Percentiles rank a stretch among this genome's conserved stretches.
Conservation (phyloP, 2,329 filamentous ascomycete genomes). For the Stagonosporopsis cucurbitacearum region DNA sequence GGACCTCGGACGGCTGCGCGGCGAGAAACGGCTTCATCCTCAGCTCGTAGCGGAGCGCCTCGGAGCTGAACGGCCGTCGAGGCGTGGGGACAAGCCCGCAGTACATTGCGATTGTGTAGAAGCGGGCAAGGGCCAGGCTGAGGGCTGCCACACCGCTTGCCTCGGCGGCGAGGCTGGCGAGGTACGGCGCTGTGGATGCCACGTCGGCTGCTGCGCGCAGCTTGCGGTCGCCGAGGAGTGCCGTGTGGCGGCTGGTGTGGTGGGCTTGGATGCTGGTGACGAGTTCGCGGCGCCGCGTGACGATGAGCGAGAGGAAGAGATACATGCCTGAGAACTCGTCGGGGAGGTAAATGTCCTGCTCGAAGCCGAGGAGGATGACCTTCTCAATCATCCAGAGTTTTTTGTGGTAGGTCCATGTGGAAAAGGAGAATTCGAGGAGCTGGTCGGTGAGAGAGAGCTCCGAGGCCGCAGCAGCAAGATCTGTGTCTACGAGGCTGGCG, state of each 20-base stretch:
- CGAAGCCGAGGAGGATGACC: slow-evolving; percentile 90
- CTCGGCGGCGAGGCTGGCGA: slow-evolving; percentile 37
- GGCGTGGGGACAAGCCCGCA: slow-evolving; percentile 59
- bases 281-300: slow-evolving; percentile 29
- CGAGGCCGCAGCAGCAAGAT: slow-evolving; percentile 48
- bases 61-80: slow-evolving; percentile 69
- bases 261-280: slow-evolving; percentile 29
- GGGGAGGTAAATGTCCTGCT: slow-evolving; percentile 85
- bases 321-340: slow-evolving; percentile 91
- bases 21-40: slow-evolving; percentile 84
- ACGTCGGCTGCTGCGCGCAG: slow-evolving; percentile 21
- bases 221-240: slow-evolving; percentile 1
- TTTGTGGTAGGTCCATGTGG: slow-evolving; percentile 88
- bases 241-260: slow-evolving; percentile 10
- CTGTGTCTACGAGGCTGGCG: slow-evolving; percentile 58
- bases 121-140: slow-evolving; percentile 47
- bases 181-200: slow-evolving; percentile 19
- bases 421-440: slow-evolving; percentile 72
- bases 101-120: slow-evolving; percentile 72
- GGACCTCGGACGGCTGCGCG: slow-evolving; percentile 71
- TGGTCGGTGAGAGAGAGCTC: slow-evolving; percentile 48
- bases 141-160: slow-evolving; percentile 38
- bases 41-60: slow-evolving; percentile 75
- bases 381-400: slow-evolving; percentile 89
- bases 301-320: slow-evolving; percentile 59